Percentiles rank a stretch among this genome's conserved stretches.
Evolutionary conservation across 2,329 filamentous ascomycete species (phyloP).

Genomic region (Xylariaceae sp.): DNA sequence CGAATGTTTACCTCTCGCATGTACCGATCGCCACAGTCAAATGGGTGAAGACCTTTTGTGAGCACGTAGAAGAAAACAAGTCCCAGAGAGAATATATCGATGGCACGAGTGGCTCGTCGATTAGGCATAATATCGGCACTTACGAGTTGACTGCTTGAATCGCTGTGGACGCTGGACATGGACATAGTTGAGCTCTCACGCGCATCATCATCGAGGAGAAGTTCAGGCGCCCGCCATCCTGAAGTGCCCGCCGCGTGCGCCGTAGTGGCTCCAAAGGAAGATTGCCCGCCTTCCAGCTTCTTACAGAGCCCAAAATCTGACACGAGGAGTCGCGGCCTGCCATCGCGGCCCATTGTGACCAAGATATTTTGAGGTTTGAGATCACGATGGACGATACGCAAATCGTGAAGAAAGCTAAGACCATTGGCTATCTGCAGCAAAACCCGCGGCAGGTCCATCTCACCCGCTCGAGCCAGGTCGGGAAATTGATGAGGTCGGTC

Average conservation of each 20-base stretch:
- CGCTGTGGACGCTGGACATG: conserved; percentile 62
- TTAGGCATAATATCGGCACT: conserved; percentile 64
- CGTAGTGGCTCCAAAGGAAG: conserved; percentile 92
- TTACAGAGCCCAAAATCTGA: conserved; percentile 98
- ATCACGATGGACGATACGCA: conserved; percentile 95
- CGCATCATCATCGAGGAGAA: conserved; percentile 80
- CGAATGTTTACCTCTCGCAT: conserved; percentile 98
- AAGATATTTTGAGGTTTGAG: conserved; percentile 98
- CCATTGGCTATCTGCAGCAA: conserved; percentile 90
- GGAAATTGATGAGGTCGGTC: conserved; percentile 73
- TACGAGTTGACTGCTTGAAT: conserved; percentile 65
- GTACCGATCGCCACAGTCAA: conserved; percentile 91
- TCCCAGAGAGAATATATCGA: conserved; percentile 96
- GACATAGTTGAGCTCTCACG: conserved; percentile 52
- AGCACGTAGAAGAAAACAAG: conserved; percentile 99
- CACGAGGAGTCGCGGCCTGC: conserved; percentile 83
- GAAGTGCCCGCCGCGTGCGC: conserved; percentile 92
- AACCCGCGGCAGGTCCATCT: conserved; percentile 77
- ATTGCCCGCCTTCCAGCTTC: conserved; percentile 92
- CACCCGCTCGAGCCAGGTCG: conserved; percentile 73
- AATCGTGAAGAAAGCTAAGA: conserved; percentile 83
- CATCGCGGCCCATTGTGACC: conserved; percentile 74
- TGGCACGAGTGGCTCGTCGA: conserved; percentile 89
- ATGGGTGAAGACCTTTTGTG: conserved; percentile 89
- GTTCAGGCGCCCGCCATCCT: conserved; percentile 94